phyloP scores from a whole-genome alignment of 306 rosid species.

The Albizia julibrissin region DNA sequence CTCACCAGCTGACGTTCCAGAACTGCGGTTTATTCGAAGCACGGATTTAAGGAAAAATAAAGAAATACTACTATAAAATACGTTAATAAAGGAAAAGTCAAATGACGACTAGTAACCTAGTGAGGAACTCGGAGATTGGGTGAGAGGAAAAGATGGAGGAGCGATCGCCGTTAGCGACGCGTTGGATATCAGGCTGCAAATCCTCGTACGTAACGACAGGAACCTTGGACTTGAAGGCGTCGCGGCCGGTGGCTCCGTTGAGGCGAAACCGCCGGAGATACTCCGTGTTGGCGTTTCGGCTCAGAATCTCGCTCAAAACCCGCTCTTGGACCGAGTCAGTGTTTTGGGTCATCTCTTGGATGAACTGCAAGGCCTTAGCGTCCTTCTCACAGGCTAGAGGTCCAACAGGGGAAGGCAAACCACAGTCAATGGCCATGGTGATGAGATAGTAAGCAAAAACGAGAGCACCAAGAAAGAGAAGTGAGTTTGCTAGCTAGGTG shows the following conservation, averaged over 20 bases:
- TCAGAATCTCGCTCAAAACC: constrained; percentile 59
- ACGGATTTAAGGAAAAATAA: not conserved
- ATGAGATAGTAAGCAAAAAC: not conserved
- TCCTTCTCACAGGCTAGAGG: constrained; percentile 49
- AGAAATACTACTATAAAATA: not conserved
- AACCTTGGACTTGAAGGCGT: constrained; percentile 67
- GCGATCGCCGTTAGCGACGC: constrained; percentile 86
- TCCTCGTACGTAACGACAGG: constrained; percentile 80
- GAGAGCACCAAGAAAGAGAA: not conserved
- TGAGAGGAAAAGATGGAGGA: constrained; percentile 67
- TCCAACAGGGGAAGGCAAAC: constrained; percentile 29
- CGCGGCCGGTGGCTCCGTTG: constrained; percentile 68
- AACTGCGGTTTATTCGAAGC: constrained; percentile 44
- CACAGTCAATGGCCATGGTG: constrained; percentile 60
- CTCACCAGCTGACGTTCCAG: constrained; percentile 97
- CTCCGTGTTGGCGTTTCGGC: constrained; percentile 67
- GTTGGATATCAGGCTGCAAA: constrained; percentile 73
- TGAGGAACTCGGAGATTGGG: constrained; percentile 89
- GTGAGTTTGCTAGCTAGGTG: not conserved
- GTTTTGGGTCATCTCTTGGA: constrained; percentile 69
- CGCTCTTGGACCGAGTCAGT: constrained; percentile 51
- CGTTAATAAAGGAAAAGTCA: not conserved
- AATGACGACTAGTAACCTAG: constrained; percentile 51
- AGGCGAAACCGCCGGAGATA: constrained; percentile 61
- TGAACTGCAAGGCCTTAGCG: constrained; percentile 60